Evolutionary conservation across 768 basidiomycete genomes (phyloP).

Genomic region (Calocera cornea): DNA sequence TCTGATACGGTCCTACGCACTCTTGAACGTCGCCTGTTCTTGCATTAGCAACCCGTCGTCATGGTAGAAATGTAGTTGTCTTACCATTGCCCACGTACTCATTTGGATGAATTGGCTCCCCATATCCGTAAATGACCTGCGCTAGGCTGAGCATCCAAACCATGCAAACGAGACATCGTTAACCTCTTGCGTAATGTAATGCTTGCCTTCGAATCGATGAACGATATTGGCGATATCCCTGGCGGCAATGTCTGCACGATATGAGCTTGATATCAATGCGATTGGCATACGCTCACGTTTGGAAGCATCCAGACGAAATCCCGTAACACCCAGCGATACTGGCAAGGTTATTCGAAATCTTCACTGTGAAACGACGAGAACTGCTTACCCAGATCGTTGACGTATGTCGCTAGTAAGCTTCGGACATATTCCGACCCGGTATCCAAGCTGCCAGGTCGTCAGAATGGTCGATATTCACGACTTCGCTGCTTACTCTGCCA

Average conservation of each 20-base stretch:
- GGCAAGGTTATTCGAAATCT: not conserved
- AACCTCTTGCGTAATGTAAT: conserved; percentile 52
- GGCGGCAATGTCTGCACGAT: not conserved
- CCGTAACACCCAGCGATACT: conserved; percentile 15
- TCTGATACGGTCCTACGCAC: no score
- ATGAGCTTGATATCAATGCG: not conserved
- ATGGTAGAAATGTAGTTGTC: not conserved
- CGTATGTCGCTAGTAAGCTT: conserved; percentile 40
- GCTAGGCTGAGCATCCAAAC: not conserved
- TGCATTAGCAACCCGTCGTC: not conserved
- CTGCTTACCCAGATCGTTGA: conserved; percentile 34
- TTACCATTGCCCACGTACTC: conserved; percentile 39
- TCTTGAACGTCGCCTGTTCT: conserved; percentile 45
- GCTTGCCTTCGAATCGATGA: conserved; percentile 26
- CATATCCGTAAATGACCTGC: conserved; percentile 30
- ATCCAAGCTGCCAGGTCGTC: conserved; percentile 32
- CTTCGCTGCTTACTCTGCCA: conserved; percentile 41
- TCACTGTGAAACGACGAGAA: no score
- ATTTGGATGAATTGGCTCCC: conserved; percentile 40
- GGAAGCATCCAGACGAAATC: conserved; percentile 48
- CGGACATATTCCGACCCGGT: conserved; percentile 51
- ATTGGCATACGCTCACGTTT: conserved; percentile 7
- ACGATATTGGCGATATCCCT: not conserved
- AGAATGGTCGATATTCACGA: not conserved
- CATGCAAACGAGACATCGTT: not conserved